phyloP scores from a whole-genome alignment of 2,329 filamentous ascomycete genomes.

The Claviceps fusiformis region DNA sequence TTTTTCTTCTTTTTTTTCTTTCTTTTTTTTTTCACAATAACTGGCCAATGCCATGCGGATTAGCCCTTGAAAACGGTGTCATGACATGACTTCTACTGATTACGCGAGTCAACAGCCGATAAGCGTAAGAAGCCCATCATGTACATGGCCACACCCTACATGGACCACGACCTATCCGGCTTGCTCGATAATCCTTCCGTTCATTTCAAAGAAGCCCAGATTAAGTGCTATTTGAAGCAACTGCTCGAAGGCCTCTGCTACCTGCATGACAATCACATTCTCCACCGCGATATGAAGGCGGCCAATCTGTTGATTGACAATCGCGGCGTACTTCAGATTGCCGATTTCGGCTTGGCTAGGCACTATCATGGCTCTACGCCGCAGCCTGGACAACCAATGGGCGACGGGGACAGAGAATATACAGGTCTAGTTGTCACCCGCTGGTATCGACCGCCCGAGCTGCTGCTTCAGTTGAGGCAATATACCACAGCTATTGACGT shows the following conservation, averaged over 20 bases:
- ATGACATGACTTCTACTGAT: not conserved
- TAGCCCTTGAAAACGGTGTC: too few species aligned
- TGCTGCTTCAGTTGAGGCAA: conserved; percentile 71
- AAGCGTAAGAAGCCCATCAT: conserved; percentile 74
- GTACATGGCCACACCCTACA: conserved; percentile 98
- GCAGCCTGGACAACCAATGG: conserved; percentile 61
- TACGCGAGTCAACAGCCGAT: conserved; percentile 36
- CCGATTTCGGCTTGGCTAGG: conserved; percentile 87
- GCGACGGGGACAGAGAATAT: conserved; percentile 79
- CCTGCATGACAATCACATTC: conserved; percentile 75
- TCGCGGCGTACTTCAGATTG: conserved; percentile 83
- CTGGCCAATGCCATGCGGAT: too few species aligned
- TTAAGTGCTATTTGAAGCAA: conserved; percentile 96
- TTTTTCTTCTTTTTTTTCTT: too few species aligned
- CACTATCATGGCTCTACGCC: conserved; percentile 83
- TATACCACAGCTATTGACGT: conserved; percentile 98
- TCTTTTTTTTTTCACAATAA: not conserved
- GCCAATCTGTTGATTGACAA: conserved; percentile 97
- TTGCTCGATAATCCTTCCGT: conserved; percentile 91
- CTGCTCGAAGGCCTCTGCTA: conserved; percentile 81
- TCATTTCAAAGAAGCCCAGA: conserved; percentile 73
- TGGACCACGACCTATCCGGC: conserved; percentile 97
- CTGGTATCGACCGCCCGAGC: conserved; percentile 92
- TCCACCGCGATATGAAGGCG: conserved; percentile 98
- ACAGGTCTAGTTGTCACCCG: conserved; percentile 92